These are phyloP conservation scores for Pseudocercospora fijiensis DNA, from an alignment of 2,329 filamentous ascomycete species.

Conservation along the genomic window DNA sequence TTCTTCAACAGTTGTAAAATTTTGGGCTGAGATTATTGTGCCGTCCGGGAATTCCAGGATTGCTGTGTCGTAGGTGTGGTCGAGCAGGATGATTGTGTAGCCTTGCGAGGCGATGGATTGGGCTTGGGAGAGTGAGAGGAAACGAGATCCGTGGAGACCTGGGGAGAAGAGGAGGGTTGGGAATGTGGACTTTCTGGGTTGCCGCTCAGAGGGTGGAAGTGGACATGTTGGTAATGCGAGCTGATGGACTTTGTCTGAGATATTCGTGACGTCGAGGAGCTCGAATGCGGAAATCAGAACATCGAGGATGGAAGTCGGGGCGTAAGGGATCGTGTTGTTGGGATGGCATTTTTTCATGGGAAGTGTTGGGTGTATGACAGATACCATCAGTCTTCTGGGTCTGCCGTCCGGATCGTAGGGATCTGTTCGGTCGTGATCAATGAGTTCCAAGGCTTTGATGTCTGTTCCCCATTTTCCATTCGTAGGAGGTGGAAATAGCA, in stretches of 20 bases:
- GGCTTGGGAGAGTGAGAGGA: conserved; percentile 48
- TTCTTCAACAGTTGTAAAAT: conserved; percentile 17
- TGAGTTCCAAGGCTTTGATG: conserved; percentile 6
- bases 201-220: background rate
- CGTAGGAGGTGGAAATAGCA: background rate
- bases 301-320: conserved; percentile 13
- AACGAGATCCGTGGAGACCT: conserved; percentile 46
- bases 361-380: conserved; percentile 16
- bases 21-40: conserved; percentile 32
- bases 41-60: conserved; percentile 52
- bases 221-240: conserved; percentile 13
- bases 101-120: conserved; percentile 50
- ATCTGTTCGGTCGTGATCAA: conserved; percentile 4
- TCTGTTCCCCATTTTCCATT: background rate
- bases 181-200: conserved; percentile 1
- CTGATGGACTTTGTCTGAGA: conserved; percentile 16
- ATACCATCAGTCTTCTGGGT: conserved; percentile 17
- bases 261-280: conserved; percentile 16
- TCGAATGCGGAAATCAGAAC: conserved; percentile 13
- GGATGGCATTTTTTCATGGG: conserved; percentile 6
- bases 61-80: conserved; percentile 50
- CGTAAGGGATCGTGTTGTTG: conserved; percentile 12
- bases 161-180: conserved; percentile 47
- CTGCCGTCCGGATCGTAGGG: conserved; percentile 9
- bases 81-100: conserved; percentile 49